Evolutionary conservation across 1,284 basidiomycete genomes (phyloP), one percentile per base, ranked within the genome.

Genomic region (Leccinum colubrinum): DNA sequence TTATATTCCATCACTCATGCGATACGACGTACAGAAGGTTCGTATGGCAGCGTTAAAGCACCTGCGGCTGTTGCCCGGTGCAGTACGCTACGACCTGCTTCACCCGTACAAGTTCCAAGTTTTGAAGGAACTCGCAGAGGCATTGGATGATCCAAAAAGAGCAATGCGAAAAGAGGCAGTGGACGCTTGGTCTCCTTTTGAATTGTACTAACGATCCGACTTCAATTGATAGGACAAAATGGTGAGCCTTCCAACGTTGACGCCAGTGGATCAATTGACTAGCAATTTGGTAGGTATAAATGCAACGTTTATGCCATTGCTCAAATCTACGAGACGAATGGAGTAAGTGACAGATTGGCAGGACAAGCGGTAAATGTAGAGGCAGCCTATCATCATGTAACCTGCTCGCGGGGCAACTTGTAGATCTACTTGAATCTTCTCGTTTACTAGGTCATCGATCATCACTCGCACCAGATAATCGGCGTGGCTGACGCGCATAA

Each of bases 151-250:
- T 76, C 90, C 91, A 3, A 91, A 90, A 70, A 81, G 90, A 63
- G 77, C 77, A 1, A 94, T 98, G 7, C 80, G 95, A 51, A 88
- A 86, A 68, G 91, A 92, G 69, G 95, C 95, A 0, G 96, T 98
- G 6, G 87, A 30, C 30, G 8, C 30, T 30, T 30, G 30, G 30
- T 30, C 39, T 8, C 33, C 62, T 56, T n/a, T 14, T 46, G 20
- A 20, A 52, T 12, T 48, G n/a, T 25, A 15, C 60, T 15, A 37
- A 69, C 22, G 30, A 55, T 55, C 39, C 39, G n/a, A 52, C 51
- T 33, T 20, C 35, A 30, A 46, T 52, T 51, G 58, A 25, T 61
- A 86, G 84, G 66, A 84, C 83, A 53, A 84, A 78, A 61, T 86
- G 86, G 85, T 83, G n/a, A 55, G 63, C 52, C 58, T 67, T 62